A percentile compares a stretch with the other conserved stretches of the same genome.
These are phyloP conservation scores for Agrocybe praecox DNA, from an alignment of 768 basidiomycete species.

Conservation along the genomic window DNA sequence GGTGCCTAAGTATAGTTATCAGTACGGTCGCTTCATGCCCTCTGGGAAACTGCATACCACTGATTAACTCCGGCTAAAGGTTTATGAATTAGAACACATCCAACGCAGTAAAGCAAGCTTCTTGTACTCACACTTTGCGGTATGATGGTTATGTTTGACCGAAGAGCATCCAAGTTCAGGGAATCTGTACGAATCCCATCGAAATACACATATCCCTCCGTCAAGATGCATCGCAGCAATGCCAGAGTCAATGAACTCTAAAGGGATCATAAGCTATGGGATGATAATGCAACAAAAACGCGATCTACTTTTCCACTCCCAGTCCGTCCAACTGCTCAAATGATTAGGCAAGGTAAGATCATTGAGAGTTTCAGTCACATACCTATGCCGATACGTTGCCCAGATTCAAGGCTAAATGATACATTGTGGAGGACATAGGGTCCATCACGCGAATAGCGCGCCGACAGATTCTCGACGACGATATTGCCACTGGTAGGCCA, in stretches of 20 bases:
- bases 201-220: conserved; percentile 53
- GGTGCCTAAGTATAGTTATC: conserved; percentile 24
- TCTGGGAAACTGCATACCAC: conserved; percentile 25
- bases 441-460: conserved; percentile 52
- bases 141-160: conserved; percentile 61
- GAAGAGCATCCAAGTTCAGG: conserved; percentile 56
- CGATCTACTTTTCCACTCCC: conserved; percentile 29
- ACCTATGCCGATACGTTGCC: conserved; percentile 59
- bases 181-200: conserved; percentile 50
- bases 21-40: too few species aligned
- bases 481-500: conserved; percentile 68
- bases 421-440: conserved; percentile 61
- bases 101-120: background rate
- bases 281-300: background rate
- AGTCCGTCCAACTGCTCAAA: conserved; percentile 25
- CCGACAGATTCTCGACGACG: conserved; percentile 54
- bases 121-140: conserved; percentile 37
- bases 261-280: background rate
- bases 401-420: conserved; percentile 53
- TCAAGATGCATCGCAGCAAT: conserved; percentile 55
- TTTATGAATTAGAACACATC: background rate
- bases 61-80: conserved; percentile 46
- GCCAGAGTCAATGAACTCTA: conserved; percentile 46
- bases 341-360: background rate
- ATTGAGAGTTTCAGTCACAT: conserved; percentile 5